Base-by-base conservation (phyloP, 805 yeast species). In the Nakazawaea holstii region DNA sequence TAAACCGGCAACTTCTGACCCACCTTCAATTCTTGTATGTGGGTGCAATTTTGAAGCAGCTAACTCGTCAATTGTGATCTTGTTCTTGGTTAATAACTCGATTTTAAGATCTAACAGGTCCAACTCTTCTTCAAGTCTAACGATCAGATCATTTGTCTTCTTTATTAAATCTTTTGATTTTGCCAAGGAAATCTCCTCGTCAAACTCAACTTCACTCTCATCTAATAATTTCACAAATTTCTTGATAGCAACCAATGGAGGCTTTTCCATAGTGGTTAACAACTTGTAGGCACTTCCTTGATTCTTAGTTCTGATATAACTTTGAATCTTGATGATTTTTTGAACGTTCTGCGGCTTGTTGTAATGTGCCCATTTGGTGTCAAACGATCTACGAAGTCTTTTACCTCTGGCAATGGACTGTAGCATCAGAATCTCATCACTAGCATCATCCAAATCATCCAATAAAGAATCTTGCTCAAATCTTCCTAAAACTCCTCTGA, bases 21-120 rank as follows among this genome's bases (percentile, higher is more conserved):
- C 9, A 13, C 15, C 14, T 11, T 32, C 15, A 14, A 13, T 14
- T n/a, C 24, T 48, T 0, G 55, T 55, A 50, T 67, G 59, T 51
- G 58, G 62, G 40, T 69, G 68, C 48, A 66, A 67, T 46, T 61
- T 66, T 46, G 69, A 64, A 48, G 67, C 68, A 7, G 59, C 53
- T 26, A 87, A 69, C 52, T 87, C 94, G 54, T 87, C 94, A 17
- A 90, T 62, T 1, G 91, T 75, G 50, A 89, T 82, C 57, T 84
- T 85, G 66, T 87, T 89, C 58, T 82, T 87, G 53, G 84, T 87
- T 38, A 94, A 67, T 39, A 90, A 67, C 6, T 88, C 84, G 50
- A 87, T 77, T 59, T 90, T 90, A 51, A 85, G 77, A 53, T 89
- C 89, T 51, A 90, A 70, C 56, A 85, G 84, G 51, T 85, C 84